Conservation (phyloP, 176 grass and related monocot species). For the Avena insularis region DNA sequence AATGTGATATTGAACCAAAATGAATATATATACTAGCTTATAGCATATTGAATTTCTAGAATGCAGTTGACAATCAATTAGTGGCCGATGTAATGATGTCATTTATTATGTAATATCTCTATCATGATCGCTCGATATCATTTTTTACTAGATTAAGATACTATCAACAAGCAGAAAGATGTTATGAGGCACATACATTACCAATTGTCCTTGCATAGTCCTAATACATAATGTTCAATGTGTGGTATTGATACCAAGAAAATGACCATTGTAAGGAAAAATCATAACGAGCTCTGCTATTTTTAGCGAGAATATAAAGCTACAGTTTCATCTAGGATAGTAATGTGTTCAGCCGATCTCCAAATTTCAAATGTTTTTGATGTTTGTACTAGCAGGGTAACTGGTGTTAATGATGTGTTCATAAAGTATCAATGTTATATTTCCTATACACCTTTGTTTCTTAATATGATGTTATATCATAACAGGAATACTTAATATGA, state of each 20-base stretch:
- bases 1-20: no score
- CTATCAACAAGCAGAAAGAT: background rate
- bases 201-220: background rate
- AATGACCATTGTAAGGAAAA: no score
- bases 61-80: no score
- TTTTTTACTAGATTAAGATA: background rate
- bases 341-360: background rate
- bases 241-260: no score
- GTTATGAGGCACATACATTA: background rate
- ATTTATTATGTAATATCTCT: no score
- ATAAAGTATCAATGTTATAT: background rate
- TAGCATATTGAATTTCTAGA: no score
- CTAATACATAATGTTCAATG: background rate
- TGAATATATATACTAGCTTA: background rate
- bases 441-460: background rate
- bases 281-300: no score
- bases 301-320: background rate
- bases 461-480: background rate
- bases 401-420: background rate
- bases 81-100: no score
- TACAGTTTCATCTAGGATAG: background rate
- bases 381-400: background rate
- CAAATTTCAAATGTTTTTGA: background rate
- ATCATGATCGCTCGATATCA: no score
- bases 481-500: background rate